These are phyloP conservation scores for Priceomyces castillae DNA, from an alignment of 805 yeast species.

Conservation along the genomic window DNA sequence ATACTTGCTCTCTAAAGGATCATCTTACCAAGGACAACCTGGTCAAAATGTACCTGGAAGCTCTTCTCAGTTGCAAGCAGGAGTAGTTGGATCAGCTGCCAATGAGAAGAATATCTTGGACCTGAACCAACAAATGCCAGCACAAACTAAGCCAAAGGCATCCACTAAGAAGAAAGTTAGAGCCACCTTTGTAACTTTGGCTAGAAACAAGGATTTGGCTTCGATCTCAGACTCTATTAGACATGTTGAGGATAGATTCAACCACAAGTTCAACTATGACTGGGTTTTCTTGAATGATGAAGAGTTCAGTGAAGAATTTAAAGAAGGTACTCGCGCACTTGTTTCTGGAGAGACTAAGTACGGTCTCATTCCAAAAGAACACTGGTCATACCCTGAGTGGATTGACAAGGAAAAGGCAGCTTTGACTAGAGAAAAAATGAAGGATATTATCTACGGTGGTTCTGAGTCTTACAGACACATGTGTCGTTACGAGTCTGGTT, in stretches of 20 bases:
- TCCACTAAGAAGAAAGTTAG: conserved; percentile 6
- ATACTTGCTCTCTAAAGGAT: conserved; percentile 35
- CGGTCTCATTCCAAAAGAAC: conserved; percentile 76
- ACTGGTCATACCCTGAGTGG: conserved; percentile 84
- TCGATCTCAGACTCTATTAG: conserved; percentile 61
- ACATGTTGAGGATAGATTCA: conserved; percentile 85
- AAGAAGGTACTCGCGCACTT: conserved; percentile 57
- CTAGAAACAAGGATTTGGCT: conserved; percentile 67
- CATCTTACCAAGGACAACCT: conserved; percentile 18
- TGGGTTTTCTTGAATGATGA: conserved; percentile 94
- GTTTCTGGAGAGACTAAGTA: conserved; percentile 73
- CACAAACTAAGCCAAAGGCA: conserved; percentile 6
- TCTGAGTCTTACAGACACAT: conserved; percentile 77
- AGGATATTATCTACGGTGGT: conserved; percentile 64
- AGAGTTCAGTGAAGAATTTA: conserved; percentile 78
- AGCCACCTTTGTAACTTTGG: conserved; percentile 71
- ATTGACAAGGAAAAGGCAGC: conserved; percentile 74
- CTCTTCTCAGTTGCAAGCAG: background rate
- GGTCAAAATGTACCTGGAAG: background rate
- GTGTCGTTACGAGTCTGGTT: conserved; percentile 89
- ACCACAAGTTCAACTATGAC: conserved; percentile 73
- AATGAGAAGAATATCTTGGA: background rate
- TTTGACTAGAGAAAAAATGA: conserved; percentile 56
- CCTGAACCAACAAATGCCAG: conserved; percentile 3
- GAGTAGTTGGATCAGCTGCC: background rate